A percentile compares a stretch with the other conserved stretches of the same genome.
Conservation (phyloP, 2,329 filamentous ascomycete species). For the Colletotrichum musae region DNA sequence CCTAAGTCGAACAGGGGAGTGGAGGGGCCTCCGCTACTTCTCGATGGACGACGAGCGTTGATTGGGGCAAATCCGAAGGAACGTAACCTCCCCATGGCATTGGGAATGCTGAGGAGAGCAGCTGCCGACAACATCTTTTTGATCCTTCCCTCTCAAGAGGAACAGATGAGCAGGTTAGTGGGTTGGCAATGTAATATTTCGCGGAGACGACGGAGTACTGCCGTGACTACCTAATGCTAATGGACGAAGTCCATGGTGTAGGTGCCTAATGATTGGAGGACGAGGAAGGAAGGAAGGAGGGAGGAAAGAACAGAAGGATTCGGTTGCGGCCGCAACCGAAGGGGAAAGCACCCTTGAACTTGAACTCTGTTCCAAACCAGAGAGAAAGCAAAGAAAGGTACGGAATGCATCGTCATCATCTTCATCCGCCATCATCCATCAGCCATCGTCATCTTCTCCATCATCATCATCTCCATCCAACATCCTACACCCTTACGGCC, state of each 20-base stretch:
- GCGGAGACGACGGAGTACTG: no score
- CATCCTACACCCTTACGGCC: no score
- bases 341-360: conserved; percentile 28
- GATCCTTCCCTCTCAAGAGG: not conserved
- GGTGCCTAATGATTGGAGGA: no score
- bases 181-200: no score
- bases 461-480: not conserved
- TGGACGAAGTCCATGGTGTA: no score
- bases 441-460: no score
- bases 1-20: not conserved
- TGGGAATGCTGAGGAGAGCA: not conserved
- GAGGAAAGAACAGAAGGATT: conserved; percentile 5
- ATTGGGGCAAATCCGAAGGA: conserved; percentile 15
- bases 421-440: no score
- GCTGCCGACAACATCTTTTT: conserved; percentile 12
- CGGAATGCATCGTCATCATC: no score
- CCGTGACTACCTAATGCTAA: no score
- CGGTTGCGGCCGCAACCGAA: conserved; percentile 18
- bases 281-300: no score
- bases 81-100: not conserved
- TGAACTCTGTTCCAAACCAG: not conserved
- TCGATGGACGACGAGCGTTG: conserved; percentile 1
- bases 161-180: no score
- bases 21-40: not conserved
- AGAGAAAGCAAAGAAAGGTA: no score